These are phyloP conservation scores for Effrenium voratum DNA, from an alignment of 73 alveolate genomes.

Conservation along the genomic window DNA sequence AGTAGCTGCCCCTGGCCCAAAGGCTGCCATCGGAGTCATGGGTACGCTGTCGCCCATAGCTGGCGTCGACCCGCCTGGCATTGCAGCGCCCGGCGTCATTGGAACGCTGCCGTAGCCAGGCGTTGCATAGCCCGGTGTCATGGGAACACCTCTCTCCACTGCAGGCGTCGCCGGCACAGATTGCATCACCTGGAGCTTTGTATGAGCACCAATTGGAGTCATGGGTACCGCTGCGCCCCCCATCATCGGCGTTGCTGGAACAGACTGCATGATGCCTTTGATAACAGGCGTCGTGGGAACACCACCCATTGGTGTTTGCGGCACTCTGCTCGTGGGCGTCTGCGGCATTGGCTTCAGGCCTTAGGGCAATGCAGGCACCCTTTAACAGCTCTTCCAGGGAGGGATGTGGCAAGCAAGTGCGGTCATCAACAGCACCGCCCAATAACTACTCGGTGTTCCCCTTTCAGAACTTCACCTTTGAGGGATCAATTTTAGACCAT, in stretches of 20 bases:
- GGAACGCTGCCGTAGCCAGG: not conserved
- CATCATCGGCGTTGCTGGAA: slow-evolving; percentile 36
- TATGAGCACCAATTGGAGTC: not conserved
- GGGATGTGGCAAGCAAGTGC: slow-evolving; percentile 14
- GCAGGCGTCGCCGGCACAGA: not conserved
- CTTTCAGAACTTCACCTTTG: no score
- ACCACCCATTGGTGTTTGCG: not conserved
- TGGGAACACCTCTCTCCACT: not conserved
- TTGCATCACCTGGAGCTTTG: not conserved
- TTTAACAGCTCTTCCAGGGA: not conserved
- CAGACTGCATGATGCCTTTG: not conserved
- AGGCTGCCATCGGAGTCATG: not conserved
- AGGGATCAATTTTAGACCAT: no score
- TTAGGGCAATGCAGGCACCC: not conserved
- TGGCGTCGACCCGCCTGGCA: not conserved
- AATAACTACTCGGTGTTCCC: no score
- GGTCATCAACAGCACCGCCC: no score
- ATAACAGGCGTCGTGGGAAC: not conserved
- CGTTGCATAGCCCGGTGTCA: not conserved
- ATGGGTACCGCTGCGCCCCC: not conserved
- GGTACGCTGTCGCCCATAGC: not conserved
- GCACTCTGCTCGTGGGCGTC: slow-evolving; percentile 1
- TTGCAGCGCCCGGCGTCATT: not conserved
- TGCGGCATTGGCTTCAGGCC: not conserved
- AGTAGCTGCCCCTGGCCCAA: not conserved